These are phyloP conservation scores for Lachancea sp. DNA, from an alignment of 805 yeast genomes.

Conservation along the genomic window DNA sequence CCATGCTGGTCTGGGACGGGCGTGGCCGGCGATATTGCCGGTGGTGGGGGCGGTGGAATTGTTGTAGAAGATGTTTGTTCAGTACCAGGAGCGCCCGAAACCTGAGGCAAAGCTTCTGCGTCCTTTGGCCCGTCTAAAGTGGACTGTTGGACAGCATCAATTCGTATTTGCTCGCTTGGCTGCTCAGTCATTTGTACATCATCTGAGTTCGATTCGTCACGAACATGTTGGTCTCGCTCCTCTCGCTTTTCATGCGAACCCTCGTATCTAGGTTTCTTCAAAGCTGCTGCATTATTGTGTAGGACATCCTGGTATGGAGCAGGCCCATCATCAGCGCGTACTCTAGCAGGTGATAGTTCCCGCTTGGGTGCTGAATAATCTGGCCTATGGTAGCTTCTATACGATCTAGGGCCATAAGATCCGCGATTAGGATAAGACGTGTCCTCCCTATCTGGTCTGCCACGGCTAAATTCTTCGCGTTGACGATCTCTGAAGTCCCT, in stretches of 20 bases:
- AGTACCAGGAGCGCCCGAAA: not conserved
- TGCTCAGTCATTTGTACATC: slow-evolving; percentile 2
- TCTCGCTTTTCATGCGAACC: not conserved
- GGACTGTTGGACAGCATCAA: too few species aligned
- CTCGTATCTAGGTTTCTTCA: slow-evolving; percentile 2
- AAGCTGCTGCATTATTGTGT: slow-evolving; percentile 6
- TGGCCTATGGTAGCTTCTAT: slow-evolving; percentile 4
- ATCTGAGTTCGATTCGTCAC: not conserved
- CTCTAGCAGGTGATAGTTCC: slow-evolving; percentile 9
- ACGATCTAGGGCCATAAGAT: slow-evolving; percentile 6
- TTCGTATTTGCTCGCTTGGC: too few species aligned
- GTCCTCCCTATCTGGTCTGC: slow-evolving; percentile 1
- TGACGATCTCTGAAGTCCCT: slow-evolving; percentile 1
- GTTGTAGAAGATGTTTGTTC: not conserved
- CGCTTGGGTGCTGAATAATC: slow-evolving; percentile 4
- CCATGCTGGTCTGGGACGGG: too few species aligned
- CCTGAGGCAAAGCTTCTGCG: too few species aligned
- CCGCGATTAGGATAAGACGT: slow-evolving; percentile 1
- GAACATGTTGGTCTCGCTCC: not conserved
- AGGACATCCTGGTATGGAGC: slow-evolving; percentile 10
- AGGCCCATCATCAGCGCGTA: slow-evolving; percentile 6
- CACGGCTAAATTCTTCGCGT: slow-evolving; percentile 3
- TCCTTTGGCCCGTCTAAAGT: too few species aligned
- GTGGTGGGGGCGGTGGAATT: not conserved
- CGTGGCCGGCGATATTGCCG: too few species aligned